phyloP scores from a whole-genome alignment of 108 stramenopile genomes.

The Skeletonema tropicum region DNA sequence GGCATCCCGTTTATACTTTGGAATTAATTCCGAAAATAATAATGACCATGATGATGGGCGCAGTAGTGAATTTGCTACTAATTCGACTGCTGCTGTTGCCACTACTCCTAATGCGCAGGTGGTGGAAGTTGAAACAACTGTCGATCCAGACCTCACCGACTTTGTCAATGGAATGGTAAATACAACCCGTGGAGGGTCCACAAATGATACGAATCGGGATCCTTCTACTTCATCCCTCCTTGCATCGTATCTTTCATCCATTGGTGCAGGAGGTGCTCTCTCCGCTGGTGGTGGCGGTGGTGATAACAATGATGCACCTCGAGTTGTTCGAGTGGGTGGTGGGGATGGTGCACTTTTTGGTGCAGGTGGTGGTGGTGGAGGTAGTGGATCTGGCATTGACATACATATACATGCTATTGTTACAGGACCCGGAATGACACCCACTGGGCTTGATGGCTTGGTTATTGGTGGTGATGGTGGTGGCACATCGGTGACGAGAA shows the following conservation, averaged over 20 bases:
- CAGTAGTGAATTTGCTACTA: background rate
- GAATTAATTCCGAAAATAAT: slow-evolving; percentile 41
- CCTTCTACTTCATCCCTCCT: slow-evolving; percentile 35
- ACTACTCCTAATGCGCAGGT: slow-evolving; percentile 8
- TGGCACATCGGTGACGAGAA: slow-evolving; percentile 27
- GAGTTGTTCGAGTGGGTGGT: slow-evolving; percentile 43
- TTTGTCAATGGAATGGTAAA: slow-evolving; percentile 82
- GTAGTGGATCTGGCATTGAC: slow-evolving; percentile 71
- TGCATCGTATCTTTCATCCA: slow-evolving; percentile 36
- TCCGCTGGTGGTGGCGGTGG: too few relatives aligned
- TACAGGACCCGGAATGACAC: slow-evolving; percentile 65
- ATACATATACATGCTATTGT: slow-evolving; percentile 93
- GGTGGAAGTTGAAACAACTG: slow-evolving; percentile 13
- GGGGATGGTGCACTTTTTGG: slow-evolving; percentile 2
- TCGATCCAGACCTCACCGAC: slow-evolving; percentile 82
- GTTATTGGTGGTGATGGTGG: slow-evolving; percentile 36
- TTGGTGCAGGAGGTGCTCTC: slow-evolving; percentile 12
- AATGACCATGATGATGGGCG: background rate
- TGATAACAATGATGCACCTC: slow-evolving; percentile 17
- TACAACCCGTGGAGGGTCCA: slow-evolving; percentile 61
- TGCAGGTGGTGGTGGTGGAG: slow-evolving; percentile 28
- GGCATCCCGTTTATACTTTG: slow-evolving; percentile 57
- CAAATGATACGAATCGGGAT: slow-evolving; percentile 23
- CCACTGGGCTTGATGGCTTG: slow-evolving; percentile 29
- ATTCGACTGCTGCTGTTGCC: slow-evolving; percentile 3